Conservation (phyloP, 768 basidiomycete species). For the Boletus edulis region DNA sequence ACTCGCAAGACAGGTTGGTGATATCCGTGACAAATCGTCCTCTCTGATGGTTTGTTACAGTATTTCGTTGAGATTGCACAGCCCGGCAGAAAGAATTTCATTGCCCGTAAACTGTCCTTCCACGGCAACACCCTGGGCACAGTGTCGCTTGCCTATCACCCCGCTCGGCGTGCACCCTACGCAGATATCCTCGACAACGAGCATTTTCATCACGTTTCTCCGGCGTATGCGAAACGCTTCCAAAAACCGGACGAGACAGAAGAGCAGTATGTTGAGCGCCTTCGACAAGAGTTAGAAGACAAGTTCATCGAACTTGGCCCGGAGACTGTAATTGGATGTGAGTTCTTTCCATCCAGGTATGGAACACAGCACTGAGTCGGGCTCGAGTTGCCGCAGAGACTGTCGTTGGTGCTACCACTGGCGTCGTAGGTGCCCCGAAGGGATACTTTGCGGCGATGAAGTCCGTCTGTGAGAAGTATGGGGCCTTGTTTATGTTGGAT, state of each 20-base stretch:
- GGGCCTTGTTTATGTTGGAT: constrained; percentile 75
- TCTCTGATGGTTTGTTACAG: constrained; percentile 34
- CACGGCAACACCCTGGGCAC: constrained; percentile 83
- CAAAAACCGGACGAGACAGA: constrained; percentile 66
- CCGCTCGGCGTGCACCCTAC: constrained; percentile 66
- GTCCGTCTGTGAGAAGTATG: constrained; percentile 75
- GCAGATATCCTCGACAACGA: constrained; percentile 58
- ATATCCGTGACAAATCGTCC: background rate
- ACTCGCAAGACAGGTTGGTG: constrained; percentile 66
- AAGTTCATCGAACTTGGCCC: constrained; percentile 83
- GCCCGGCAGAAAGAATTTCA: constrained; percentile 70
- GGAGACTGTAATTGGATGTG: constrained; percentile 79
- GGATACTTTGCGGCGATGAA: constrained; percentile 88
- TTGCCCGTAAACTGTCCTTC: constrained; percentile 74
- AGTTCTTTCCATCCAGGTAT: constrained; percentile 25
- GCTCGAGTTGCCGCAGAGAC: constrained; percentile 75
- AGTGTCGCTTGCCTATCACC: constrained; percentile 65
- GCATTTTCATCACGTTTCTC: constrained; percentile 83
- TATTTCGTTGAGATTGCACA: constrained; percentile 73
- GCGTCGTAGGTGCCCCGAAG: constrained; percentile 71
- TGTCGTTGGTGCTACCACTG: constrained; percentile 84
- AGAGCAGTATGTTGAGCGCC: constrained; percentile 74
- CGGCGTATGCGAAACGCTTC: constrained; percentile 84
- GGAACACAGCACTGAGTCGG: background rate
- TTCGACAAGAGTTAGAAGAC: constrained; percentile 78